These are phyloP conservation scores for Kregervanrija pseudodelftensis DNA, from an alignment of 805 yeast genomes.

Conservation along the genomic window DNA sequence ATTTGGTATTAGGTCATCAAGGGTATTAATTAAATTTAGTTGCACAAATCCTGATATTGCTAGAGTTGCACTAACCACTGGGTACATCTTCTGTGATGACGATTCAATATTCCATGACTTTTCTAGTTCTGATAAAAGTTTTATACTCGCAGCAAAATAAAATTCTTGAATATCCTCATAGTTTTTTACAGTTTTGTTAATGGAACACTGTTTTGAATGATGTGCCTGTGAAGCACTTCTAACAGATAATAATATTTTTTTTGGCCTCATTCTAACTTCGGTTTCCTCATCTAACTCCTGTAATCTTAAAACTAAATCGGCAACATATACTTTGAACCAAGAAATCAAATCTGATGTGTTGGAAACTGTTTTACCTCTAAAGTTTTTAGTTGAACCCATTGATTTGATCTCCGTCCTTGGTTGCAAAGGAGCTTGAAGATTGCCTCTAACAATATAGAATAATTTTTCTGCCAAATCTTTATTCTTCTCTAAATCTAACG, in stretches of 20 bases:
- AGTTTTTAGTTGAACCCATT: constrained; percentile 85
- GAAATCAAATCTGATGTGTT: constrained; percentile 50
- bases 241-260: constrained; percentile 40
- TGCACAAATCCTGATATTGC: constrained; percentile 41
- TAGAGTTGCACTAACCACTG: constrained; percentile 44
- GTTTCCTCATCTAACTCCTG: constrained; percentile 68
- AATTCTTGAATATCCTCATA: constrained; percentile 30
- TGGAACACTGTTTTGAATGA: constrained; percentile 36
- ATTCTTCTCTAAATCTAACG: constrained; percentile 32
- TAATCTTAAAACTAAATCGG: constrained; percentile 67
- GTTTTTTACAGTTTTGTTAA: constrained; percentile 28
- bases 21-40: constrained; percentile 19
- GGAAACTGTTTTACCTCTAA: constrained; percentile 48
- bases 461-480: constrained; percentile 45
- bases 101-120: constrained; percentile 19
- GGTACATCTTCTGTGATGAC: constrained; percentile 28
- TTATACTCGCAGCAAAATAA: constrained; percentile 16
- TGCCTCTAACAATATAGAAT: constrained; percentile 60
- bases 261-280: constrained; percentile 41
- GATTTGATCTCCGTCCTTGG: constrained; percentile 63
- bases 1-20: constrained; percentile 21
- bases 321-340: constrained; percentile 81
- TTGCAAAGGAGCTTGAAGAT: constrained; percentile 43
- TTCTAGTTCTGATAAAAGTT: constrained; percentile 18
- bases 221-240: constrained; percentile 15